phyloP scores from a whole-genome alignment of 257 asterid genomes.

The Rubia yunnanensis region DNA sequence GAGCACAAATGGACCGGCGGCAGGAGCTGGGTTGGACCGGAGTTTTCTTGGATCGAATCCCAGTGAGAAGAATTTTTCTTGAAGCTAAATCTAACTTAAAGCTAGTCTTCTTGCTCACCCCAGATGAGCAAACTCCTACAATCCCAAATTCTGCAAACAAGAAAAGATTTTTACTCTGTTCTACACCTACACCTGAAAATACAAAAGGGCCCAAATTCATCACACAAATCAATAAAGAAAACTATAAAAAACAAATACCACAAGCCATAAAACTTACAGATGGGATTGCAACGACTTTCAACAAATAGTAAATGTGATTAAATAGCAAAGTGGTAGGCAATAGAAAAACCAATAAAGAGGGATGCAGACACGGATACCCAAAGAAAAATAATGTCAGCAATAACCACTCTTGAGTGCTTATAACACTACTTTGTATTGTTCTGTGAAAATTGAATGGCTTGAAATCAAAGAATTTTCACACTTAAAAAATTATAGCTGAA shows the following conservation, averaged over 20 bases:
- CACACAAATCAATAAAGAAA: conserved; percentile 1
- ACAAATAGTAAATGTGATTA: neutral
- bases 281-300: no score
- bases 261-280: conserved; percentile 6
- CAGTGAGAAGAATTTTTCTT: no score
- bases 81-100: conserved; percentile 25
- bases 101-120: conserved; percentile 39
- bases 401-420: conserved; percentile 15
- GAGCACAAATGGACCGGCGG: no score
- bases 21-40: no score
- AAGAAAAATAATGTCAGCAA: conserved; percentile 17
- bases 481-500: neutral
- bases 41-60: no score
- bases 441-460: neutral
- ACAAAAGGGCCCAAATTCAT: neutral
- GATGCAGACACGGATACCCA: conserved; percentile 20
- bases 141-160: conserved; percentile 24
- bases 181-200: conserved; percentile 7
- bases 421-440: neutral
- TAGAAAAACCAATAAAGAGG: conserved; percentile 7
- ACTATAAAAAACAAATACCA: neutral
- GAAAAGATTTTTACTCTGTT: conserved; percentile 9
- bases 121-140: conserved; percentile 92
- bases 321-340: conserved; percentile 5
- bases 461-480: neutral